phyloP scores from a whole-genome alignment of 2,329 filamentous ascomycete genomes.

The Verticillium dahliae region DNA sequence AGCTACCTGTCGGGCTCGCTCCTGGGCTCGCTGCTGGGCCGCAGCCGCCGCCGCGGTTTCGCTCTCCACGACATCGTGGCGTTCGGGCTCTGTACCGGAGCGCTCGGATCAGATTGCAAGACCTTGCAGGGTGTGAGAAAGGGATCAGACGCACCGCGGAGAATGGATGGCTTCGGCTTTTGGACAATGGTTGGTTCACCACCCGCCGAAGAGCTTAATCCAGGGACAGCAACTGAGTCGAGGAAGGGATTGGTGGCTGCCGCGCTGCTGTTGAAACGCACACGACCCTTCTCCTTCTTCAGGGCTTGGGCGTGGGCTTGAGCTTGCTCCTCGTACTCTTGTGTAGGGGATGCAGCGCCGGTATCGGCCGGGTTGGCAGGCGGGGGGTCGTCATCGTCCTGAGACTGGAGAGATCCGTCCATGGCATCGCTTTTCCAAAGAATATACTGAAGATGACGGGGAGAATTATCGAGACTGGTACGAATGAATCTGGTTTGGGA shows the following conservation, averaged over 20 bases:
- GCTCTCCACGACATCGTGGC: not conserved
- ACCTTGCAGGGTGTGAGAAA: too few relatives aligned
- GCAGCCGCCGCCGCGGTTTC: not conserved
- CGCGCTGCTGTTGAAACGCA: constrained; percentile 41
- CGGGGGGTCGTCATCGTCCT: constrained; percentile 10
- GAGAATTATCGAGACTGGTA: not conserved
- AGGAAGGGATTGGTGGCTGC: constrained; percentile 20
- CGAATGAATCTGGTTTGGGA: not conserved
- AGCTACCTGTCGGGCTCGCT: constrained; percentile 34
- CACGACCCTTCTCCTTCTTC: constrained; percentile 38
- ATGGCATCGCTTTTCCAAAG: constrained; percentile 8
- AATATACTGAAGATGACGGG: not conserved
- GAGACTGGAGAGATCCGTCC: constrained; percentile 6
- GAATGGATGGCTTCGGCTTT: constrained; percentile 31
- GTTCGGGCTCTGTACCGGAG: not conserved
- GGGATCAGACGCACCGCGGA: constrained; percentile 21
- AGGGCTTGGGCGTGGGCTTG: constrained; percentile 12
- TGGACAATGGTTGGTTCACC: constrained; percentile 10
- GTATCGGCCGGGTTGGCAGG: constrained; percentile 3
- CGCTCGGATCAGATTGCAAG: too few relatives aligned
- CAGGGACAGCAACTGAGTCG: constrained; percentile 7
- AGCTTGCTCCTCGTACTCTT: not conserved
- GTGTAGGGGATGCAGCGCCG: constrained; percentile 2
- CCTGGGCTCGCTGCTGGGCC: constrained; percentile 20
- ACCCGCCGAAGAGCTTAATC: constrained; percentile 11